Evolutionary conservation across 805 yeast genomes (phyloP), one percentile per base, ranked within the genome.

Genomic region (Starmerella apicola): DNA sequence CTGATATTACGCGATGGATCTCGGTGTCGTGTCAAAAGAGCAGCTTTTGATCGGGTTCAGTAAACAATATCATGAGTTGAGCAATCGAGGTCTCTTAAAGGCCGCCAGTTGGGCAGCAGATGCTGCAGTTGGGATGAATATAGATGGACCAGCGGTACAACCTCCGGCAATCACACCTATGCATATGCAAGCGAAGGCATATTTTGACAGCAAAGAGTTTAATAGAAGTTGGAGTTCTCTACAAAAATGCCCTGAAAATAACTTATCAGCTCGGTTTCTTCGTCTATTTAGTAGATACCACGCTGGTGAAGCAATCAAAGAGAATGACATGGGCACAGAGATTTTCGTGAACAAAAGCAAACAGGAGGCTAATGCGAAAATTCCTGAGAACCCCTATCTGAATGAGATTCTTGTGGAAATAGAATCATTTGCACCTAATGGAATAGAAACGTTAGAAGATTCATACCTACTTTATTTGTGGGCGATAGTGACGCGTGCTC

Each of bases 121-220:
- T 52, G 94, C 94, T 1, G 62, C 80, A 17, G 70, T 68, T 50
- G 93, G 88, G 0, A 60, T 81, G 13, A 56, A 51, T 16, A 42
- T 39, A 18, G 55, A 46, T 2, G 52, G 39, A 3, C 51, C 42
- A 28, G 33, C 33, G 26, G 18, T 37, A 34, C 37, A 38, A 29
- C 48, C 41, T 36, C 41, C 47, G 26, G 32, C 31, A 5, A 32
- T 41, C 7, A 54, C 36, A 76, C 74, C 41, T 68, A 71, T 62
- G 43, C 60, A 80, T 21, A 48, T 72, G 13, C 62, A 83, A 21
- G 95, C 88, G 1, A 72, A 74, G 39, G 58, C 81, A 0, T 77
- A 81, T 54, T 83, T 88, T 64, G 79, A 75, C 52, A 75, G 83
- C 53, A 77, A 80, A 51, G 97, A 91, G 59, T 88, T 78, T 55